A percentile compares a stretch with the other conserved stretches of the same genome.
These are phyloP conservation scores for Leishmania gerbilli DNA, from an alignment of 208 protist species.

Conservation along the genomic window DNA sequence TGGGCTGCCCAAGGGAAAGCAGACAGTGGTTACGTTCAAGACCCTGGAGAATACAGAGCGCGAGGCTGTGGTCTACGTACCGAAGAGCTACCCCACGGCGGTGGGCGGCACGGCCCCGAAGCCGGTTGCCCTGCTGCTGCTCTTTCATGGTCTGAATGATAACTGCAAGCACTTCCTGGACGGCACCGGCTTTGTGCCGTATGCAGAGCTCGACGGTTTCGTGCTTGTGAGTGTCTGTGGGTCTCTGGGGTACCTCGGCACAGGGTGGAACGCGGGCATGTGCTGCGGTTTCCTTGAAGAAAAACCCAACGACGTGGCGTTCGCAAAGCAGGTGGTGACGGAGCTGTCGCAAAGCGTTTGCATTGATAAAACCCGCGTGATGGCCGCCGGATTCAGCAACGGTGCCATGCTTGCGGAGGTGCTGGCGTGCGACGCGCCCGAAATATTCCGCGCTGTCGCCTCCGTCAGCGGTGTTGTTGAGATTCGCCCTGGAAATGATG, in stretches of 20 bases:
- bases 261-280: conserved; percentile 68
- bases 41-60: conserved; percentile 25
- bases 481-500: conserved; percentile 55
- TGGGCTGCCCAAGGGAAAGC: conserved; percentile 26
- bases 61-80: conserved; percentile 54
- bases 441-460: conserved; percentile 44
- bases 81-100: conserved; percentile 15
- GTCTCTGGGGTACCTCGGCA: conserved; percentile 50
- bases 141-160: conserved; percentile 76
- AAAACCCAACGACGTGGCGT: conserved; percentile 57
- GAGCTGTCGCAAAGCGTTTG: conserved; percentile 27
- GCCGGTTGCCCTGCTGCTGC: conserved; percentile 44
- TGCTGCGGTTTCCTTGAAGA: conserved; percentile 69
- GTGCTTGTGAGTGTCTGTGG: conserved; percentile 71
- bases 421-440: conserved; percentile 50
- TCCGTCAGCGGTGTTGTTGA: conserved; percentile 71
- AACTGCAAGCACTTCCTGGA: conserved; percentile 63
- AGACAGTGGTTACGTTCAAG: conserved; percentile 41
- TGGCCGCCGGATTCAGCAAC: conserved; percentile 83
- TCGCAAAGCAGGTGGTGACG: conserved; percentile 42
- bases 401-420: conserved; percentile 79
- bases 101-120: background rate
- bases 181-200: conserved; percentile 44
- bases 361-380: conserved; percentile 47
- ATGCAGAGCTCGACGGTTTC: conserved; percentile 55